phyloP scores from a whole-genome alignment of 371 early-diverging fungal species.

The Mortierella sp. region DNA sequence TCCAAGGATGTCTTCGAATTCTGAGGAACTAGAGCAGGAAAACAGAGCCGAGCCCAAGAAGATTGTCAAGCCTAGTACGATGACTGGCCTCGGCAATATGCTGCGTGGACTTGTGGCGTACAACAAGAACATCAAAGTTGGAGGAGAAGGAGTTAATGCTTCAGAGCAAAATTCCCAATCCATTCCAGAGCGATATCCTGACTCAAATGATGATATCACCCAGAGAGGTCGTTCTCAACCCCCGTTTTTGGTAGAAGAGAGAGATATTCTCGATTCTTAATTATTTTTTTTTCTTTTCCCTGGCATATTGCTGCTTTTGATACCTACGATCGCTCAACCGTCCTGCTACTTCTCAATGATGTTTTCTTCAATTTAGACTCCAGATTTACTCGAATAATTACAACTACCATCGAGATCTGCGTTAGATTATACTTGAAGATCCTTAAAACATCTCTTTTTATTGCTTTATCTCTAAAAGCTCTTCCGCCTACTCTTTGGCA shows the following conservation, averaged over 20 bases:
- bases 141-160: constrained; percentile 31
- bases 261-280: not conserved
- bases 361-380: not conserved
- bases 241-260: not conserved
- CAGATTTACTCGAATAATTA: not conserved
- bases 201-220: not conserved
- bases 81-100: constrained; percentile 44
- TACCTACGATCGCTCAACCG: too few species aligned
- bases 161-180: constrained; percentile 9
- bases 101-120: constrained; percentile 49
- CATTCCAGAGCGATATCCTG: not conserved
- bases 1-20: not conserved
- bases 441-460: too few species aligned
- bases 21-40: not conserved
- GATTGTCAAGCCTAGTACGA: constrained; percentile 36
- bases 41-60: constrained; percentile 24
- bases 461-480: too few species aligned
- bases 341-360: not conserved
- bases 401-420: too few species aligned
- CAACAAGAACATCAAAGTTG: constrained; percentile 51
- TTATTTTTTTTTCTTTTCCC: constrained; percentile 4
- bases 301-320: not conserved
- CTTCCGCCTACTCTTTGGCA: too few species aligned
- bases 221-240: not conserved
- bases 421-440: too few species aligned